Evolutionary conservation across 2,329 filamentous ascomycete genomes (phyloP).

Genomic region (Neophaeococcomyces aloes): DNA sequence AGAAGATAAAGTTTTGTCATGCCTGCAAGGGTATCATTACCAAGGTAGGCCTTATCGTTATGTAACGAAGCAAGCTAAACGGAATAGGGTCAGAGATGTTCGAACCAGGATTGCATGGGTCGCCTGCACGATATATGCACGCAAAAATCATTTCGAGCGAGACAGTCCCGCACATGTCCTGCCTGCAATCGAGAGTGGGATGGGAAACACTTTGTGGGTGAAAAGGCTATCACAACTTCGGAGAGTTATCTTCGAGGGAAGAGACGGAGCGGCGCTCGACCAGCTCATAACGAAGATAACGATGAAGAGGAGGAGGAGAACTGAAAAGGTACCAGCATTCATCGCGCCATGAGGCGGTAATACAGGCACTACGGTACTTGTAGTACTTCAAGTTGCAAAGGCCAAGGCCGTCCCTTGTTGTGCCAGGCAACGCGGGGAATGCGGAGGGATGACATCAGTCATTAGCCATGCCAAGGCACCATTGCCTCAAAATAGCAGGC

Average conservation of each 20-base stretch:
- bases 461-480: no score
- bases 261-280: conserved; percentile 20
- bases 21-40: conserved; percentile 88
- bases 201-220: conserved; percentile 43
- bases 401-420: no score
- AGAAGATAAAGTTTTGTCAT: conserved; percentile 75
- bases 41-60: conserved; percentile 34
- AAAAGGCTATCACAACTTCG: conserved; percentile 35
- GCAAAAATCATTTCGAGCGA: conserved; percentile 60
- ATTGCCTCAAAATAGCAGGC: no score
- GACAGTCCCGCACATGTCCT: conserved; percentile 54
- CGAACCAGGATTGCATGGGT: conserved; percentile 54
- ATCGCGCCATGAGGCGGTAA: no score
- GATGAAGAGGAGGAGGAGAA: conserved; percentile 3
- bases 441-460: no score
- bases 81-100: conserved; percentile 60
- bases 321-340: background rate
- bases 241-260: conserved; percentile 23
- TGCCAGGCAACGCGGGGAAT: no score
- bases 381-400: no score
- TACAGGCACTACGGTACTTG: no score
- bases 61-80: background rate
- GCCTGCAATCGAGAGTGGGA: conserved; percentile 43
- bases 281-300: background rate
- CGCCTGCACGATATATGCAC: conserved; percentile 70